These are phyloP conservation scores for Zymoseptoria ardabiliae DNA, from an alignment of 2,329 filamentous ascomycete genomes.

Conservation along the genomic window DNA sequence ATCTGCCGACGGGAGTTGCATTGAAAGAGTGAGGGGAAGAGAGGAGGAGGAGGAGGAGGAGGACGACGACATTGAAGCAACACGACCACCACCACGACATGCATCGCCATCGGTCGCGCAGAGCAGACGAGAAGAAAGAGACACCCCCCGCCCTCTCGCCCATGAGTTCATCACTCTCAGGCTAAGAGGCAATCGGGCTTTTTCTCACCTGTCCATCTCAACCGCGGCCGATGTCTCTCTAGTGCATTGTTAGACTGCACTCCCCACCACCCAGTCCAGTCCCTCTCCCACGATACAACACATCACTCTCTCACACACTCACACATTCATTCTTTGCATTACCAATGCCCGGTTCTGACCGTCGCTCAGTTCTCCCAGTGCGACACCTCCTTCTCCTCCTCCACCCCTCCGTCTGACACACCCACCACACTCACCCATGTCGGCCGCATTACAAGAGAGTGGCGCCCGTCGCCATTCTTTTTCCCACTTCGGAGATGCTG, in stretches of 20 bases:
- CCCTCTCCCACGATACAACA: not conserved
- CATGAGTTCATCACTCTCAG: not conserved
- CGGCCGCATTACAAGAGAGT: constrained; percentile 6
- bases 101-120: not conserved
- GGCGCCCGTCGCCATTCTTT: constrained; percentile 26
- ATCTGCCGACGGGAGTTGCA: not conserved
- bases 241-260: not conserved
- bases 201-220: not conserved
- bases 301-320: not conserved
- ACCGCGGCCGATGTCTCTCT: not conserved
- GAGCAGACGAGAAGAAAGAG: not conserved
- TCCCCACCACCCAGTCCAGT: not conserved
- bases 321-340: not conserved
- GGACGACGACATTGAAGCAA: too few relatives aligned
- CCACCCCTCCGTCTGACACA: not conserved
- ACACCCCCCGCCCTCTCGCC: too few relatives aligned
- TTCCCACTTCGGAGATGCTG: constrained; percentile 19
- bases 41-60: not conserved
- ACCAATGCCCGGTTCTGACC: not conserved
- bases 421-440: not conserved
- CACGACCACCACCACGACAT: too few relatives aligned
- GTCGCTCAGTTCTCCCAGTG: not conserved
- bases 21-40: not conserved
- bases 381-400: not conserved
- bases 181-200: not conserved